Evolutionary conservation across 2,329 filamentous ascomycete species (phyloP), one percentile per base, ranked within the genome.

Genomic region (Sphaerulina populicola): DNA sequence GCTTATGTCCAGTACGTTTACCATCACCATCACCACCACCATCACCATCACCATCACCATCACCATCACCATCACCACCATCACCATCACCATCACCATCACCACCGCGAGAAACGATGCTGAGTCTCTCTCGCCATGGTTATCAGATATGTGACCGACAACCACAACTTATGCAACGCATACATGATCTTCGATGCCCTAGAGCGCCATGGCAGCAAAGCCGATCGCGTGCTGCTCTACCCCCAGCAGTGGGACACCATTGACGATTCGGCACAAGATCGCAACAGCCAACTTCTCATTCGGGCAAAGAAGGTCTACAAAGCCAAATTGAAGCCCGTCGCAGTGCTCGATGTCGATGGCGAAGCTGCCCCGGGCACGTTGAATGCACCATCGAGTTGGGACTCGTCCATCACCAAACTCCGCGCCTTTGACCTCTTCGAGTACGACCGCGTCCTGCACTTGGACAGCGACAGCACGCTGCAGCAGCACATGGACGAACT

Each of bases 401-500:
- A 80, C 52, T 77, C 79, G 35, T 57, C 56, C 79, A 79, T 62
- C 59, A 83, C 81, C 18, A 87, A 88, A 63, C 75, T 86, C 31
- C 74, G 84, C 15, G 80, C 82, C 2, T 87, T 86, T 63, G 82
- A 82, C 52, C 79, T 85, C 47, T 79, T 77, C 0, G 73, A 81
- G 49, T 86, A 85, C 63, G 67, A 74, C 15, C 73, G 79, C 36
- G 71, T 81, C 18, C 70, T 82, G 31, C 72, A 76, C 45, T 67
- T 82, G 41, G 79, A 87, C 64, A 83, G 81, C 7, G 83, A 88
- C 61, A 73, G 79, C 18, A 77, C 77, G 1, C 68, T 88, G 2
- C 73, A 85, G 9, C 72, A 81, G 53, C 68, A 73, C 18, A 77
- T 88, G 73, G 85, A 88, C 58, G 83, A 87, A 49, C 73, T 88